Evolutionary conservation across 2,329 filamentous ascomycete species (phyloP).

Genomic region (Phoma herbarum): DNA sequence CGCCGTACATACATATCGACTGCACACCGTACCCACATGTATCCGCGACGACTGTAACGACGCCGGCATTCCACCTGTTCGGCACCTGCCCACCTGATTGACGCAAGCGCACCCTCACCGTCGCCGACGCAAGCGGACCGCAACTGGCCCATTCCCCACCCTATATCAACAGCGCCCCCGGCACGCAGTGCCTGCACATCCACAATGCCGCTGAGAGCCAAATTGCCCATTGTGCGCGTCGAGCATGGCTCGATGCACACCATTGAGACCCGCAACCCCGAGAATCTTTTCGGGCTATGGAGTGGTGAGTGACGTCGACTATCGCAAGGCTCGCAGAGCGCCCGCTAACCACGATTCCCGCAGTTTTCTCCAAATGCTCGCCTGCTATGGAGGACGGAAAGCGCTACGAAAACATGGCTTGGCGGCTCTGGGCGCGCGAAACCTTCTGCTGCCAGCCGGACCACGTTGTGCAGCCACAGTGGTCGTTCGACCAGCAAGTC

Average conservation of each 20-base stretch:
- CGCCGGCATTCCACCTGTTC: constrained; percentile 32
- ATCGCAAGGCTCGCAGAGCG: not conserved
- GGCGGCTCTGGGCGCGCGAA: constrained; percentile 94
- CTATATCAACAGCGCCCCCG: constrained; percentile 9
- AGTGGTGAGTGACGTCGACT: constrained; percentile 73
- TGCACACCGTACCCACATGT: constrained; percentile 26
- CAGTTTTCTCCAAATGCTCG: constrained; percentile 93
- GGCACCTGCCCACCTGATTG: constrained; percentile 28
- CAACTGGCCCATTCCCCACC: constrained; percentile 4
- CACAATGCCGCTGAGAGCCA: constrained; percentile 82
- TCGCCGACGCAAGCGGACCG: constrained; percentile 29
- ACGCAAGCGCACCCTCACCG: constrained; percentile 34
- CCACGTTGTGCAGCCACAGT: constrained; percentile 50
- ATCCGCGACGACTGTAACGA: constrained; percentile 30
- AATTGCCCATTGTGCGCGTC: constrained; percentile 87
- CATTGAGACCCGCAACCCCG: constrained; percentile 90
- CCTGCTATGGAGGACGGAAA: constrained; percentile 93
- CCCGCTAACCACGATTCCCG: constrained; percentile 34
- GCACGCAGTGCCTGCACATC: constrained; percentile 1
- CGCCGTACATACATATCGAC: not conserved
- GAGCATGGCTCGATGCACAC: constrained; percentile 92
- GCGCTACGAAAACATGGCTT: constrained; percentile 90
- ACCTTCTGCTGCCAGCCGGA: constrained; percentile 83
- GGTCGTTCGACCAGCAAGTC: constrained; percentile 44
- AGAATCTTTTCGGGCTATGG: constrained; percentile 97